phyloP scores from a whole-genome alignment of 2,329 filamentous ascomycete genomes.

The Fusarium caatingaense region DNA sequence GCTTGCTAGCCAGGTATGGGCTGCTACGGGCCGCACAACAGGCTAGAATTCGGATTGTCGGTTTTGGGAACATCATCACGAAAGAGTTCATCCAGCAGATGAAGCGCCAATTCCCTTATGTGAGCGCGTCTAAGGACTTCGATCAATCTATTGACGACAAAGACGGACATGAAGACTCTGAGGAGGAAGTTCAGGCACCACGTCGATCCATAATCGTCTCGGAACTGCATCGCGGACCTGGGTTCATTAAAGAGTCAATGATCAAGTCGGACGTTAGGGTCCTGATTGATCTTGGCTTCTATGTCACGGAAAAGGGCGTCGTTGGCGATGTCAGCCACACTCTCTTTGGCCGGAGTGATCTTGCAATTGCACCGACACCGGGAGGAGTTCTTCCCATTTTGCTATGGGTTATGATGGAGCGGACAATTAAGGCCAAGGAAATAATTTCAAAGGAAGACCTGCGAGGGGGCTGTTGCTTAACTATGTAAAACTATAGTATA shows the following conservation, averaged over 20 bases:
- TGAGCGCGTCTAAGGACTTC: background rate
- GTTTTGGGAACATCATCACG: background rate
- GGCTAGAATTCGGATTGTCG: background rate
- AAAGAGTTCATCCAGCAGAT: background rate
- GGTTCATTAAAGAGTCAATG: background rate
- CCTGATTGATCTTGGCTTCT: constrained; percentile 1
- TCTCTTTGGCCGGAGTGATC: background rate
- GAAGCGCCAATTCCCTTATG: background rate
- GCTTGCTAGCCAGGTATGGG: background rate
- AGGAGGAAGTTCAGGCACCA: background rate
- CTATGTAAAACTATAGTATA: background rate
- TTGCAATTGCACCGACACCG: constrained; percentile 6
- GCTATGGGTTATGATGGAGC: constrained; percentile 10
- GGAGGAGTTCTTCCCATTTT: background rate
- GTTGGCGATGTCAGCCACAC: background rate
- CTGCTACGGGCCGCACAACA: background rate
- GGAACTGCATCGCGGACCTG: background rate
- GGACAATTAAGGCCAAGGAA: background rate
- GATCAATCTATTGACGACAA: too few relatives aligned
- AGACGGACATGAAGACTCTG: background rate
- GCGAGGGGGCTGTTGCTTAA: background rate
- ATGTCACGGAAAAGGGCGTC: background rate
- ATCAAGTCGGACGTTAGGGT: background rate
- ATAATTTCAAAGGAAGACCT: fast-evolving
- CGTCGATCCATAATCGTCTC: background rate